phyloP scores from a whole-genome alignment of 306 rosid genomes.

The Cucumis sativus region Cucumber_9930_V3 NC_026658.2:22812501-22813000 shows the following conservation, averaged over 20 bases:
- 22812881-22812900: background rate
- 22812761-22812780: background rate
- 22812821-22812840: background rate
- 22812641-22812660: background rate
- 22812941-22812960: too few species aligned
- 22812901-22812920: background rate
- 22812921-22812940: background rate
- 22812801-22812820: background rate
- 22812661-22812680: background rate
- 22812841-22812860: background rate
- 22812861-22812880: background rate
- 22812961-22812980: too few species aligned
- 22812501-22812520: constrained; percentile 20
- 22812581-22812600: background rate
- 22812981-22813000: too few species aligned
- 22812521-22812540: background rate
- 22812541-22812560: background rate
- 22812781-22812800: background rate
- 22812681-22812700: background rate
- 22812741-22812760: background rate
- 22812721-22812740: background rate
- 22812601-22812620: background rate
- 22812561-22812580: background rate
- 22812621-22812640: background rate
- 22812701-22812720: background rate